These are phyloP conservation scores for Candida frijolesensis DNA, from an alignment of 1,139 yeast genomes.

Conservation along the genomic window DNA sequence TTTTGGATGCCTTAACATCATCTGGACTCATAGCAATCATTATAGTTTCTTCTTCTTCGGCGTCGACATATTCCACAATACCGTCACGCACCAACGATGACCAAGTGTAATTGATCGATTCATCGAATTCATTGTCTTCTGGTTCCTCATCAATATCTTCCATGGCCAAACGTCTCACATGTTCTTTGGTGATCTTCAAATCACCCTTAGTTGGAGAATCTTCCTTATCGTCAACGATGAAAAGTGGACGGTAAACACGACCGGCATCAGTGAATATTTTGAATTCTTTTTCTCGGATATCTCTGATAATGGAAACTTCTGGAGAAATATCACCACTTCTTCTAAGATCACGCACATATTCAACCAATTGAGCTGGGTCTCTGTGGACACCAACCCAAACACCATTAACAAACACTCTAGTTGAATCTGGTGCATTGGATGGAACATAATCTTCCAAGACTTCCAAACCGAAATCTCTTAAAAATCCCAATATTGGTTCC, in stretches of 20 bases:
- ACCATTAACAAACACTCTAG: conserved; percentile 96
- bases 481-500: conserved; percentile 87
- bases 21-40: conserved; percentile 99
- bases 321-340: conserved; percentile 96
- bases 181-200: conserved; percentile 80
- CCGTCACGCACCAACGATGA: conserved; percentile 81
- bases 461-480: conserved; percentile 99
- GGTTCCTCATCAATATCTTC: conserved; percentile 52
- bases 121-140: conserved; percentile 63
- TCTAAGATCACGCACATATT: conserved; percentile 87
- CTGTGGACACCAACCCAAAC: conserved; percentile 99
- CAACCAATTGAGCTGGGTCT: conserved; percentile 89
- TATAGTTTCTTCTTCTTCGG: conserved; percentile 96
- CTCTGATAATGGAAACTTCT: conserved; percentile 95
- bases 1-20: conserved; percentile 74
- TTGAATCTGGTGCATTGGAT: conserved; percentile 85
- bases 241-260: conserved; percentile 93
- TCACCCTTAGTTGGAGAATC: conserved; percentile 78
- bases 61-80: conserved; percentile 91
- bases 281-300: conserved; percentile 94
- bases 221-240: conserved; percentile 84
- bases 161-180: conserved; percentile 59
- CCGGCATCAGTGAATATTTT: conserved; percentile 98
- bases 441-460: conserved; percentile 96
- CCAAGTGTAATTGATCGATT: conserved; percentile 75